Evolutionary conservation across 78 protist species (phyloP).

Genomic region (Protostelium mycophagum): DNA sequence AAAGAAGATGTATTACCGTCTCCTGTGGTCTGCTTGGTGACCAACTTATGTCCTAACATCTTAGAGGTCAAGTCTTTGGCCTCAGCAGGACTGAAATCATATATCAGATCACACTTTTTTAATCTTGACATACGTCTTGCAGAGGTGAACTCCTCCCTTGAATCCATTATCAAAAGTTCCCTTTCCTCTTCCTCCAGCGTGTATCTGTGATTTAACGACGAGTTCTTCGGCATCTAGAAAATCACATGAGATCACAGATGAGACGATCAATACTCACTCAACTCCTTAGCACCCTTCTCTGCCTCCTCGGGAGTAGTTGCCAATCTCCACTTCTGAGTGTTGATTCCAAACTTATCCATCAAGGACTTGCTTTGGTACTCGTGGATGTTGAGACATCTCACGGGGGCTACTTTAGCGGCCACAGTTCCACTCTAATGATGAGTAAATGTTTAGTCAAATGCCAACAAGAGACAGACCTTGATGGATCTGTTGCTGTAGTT

Average conservation of each 20-base stretch:
- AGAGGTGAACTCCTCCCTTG: conserved; percentile 91
- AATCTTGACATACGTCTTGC: background rate
- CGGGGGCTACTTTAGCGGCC: background rate
- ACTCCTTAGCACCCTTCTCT: conserved; percentile 32
- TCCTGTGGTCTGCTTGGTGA: conserved; percentile 91
- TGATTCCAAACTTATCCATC: conserved; percentile 46
- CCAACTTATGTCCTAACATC: conserved; percentile 90
- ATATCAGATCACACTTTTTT: background rate
- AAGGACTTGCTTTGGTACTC: conserved; percentile 60
- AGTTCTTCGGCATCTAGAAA: conserved; percentile 38
- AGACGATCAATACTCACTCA: conserved; percentile 13
- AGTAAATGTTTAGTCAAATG: too few species aligned
- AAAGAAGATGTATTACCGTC: conserved; percentile 29
- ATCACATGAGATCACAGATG: background rate
- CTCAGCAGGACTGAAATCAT: conserved; percentile 20
- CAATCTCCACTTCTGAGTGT: conserved; percentile 47
- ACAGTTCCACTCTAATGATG: background rate
- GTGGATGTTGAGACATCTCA: conserved; percentile 41
- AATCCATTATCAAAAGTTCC: conserved; percentile 88
- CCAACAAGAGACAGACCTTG: too few species aligned
- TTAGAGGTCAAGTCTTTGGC: conserved; percentile 52
- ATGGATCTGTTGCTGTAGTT: too few species aligned
- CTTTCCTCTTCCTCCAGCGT: conserved; percentile 98
- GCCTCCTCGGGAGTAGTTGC: conserved; percentile 67
- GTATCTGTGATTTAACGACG: conserved; percentile 90